phyloP scores from a whole-genome alignment of 257 asterid species.

The Jasminum sambac region DNA sequence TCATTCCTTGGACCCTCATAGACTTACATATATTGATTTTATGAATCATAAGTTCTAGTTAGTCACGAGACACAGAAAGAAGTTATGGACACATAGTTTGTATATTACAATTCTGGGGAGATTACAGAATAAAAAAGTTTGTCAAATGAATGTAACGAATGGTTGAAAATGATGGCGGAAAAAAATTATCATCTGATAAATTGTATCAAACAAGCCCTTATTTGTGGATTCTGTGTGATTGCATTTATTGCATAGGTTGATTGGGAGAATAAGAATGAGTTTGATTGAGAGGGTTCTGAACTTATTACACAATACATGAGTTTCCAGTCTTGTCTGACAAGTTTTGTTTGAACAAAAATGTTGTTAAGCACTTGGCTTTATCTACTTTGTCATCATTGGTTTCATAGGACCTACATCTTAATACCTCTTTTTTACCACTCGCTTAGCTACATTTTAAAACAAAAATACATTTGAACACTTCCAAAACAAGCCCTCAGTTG shows the following conservation, averaged over 20 bases:
- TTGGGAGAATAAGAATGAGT: not conserved
- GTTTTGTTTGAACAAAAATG: no score
- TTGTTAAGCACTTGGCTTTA: no score
- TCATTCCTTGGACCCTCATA: not conserved
- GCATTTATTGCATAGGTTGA: not conserved
- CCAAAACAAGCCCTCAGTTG: not conserved
- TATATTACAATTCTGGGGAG: not conserved
- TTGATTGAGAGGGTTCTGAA: not conserved
- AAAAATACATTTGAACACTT: no score
- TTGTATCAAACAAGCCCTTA: not conserved
- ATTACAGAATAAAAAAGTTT: no score
- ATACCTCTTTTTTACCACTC: no score
- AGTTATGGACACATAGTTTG: not conserved
- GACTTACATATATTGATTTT: not conserved
- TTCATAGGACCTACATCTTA: no score
- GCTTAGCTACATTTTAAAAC: no score
- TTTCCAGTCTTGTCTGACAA: not conserved
- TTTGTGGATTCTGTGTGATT: not conserved
- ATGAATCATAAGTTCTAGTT: not conserved
- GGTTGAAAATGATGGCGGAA: no score
- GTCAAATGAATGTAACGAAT: no score
- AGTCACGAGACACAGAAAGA: not conserved
- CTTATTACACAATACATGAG: not conserved
- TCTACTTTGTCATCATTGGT: no score
- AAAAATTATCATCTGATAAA: no score